Evolutionary conservation across 768 basidiomycete genomes (phyloP), one percentile per base, ranked within the genome.

Genomic region (Mycena metata): DNA sequence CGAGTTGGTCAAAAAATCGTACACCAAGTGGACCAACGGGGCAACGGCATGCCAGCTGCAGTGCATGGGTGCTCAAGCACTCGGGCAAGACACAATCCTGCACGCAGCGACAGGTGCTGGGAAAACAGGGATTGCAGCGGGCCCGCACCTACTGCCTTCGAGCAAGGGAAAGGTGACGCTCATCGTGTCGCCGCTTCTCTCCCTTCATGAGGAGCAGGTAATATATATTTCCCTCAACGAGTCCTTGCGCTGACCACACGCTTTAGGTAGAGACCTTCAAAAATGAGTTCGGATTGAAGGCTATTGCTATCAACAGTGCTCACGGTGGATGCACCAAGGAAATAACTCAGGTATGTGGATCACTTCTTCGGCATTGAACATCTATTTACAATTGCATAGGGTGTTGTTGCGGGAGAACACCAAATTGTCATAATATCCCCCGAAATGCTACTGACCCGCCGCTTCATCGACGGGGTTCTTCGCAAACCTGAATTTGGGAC

Each of bases 151-250:
- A 11, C 45, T 67, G 7, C 66, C 66, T 0, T 67, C 66, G 2
- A 67, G 66, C 23, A 52, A 60, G 10, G 66, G 59, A 8, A 67
- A 67, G 43, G 58, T 67, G 7, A 60, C 66, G 0, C 23, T 67
- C 0, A 13, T 67, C 3, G 42, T 67, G 0, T 67, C 59, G 2
- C 66, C 66, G 1, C 58, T 67, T 2, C 51, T 67, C 0, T 54
- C 66, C 5, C 59, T 67, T 16, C 66, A 67, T 19, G 58, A 67
- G 3, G 66, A 67, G 43, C 66, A 67, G 50, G 66, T n/a, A n/a
- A n/a, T n/a, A n/a, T n/a, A n/a, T n/a, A n/a, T n/a, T n/a, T n/a
- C n/a, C n/a, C n/a, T n/a, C n/a, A n/a, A n/a, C n/a, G n/a, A n/a
- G n/a, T n/a, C n/a, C n/a, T n/a, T n/a, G n/a, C n/a, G n/a, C n/a